phyloP scores from a whole-genome alignment of 2,329 filamentous ascomycete genomes.

The Monascus ruber region DNA sequence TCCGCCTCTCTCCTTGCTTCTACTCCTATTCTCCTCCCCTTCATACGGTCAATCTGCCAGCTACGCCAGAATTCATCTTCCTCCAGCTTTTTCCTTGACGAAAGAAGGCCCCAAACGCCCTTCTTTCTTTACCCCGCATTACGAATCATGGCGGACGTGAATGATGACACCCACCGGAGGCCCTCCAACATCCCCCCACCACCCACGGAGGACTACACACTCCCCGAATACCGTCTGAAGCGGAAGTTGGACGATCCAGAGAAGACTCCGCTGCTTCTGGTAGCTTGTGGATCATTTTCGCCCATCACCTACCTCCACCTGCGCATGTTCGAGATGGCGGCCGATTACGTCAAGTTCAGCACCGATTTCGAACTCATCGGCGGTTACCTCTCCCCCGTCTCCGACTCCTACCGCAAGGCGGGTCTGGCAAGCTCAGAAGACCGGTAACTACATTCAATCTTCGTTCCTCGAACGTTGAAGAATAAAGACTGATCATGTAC shows the following conservation, averaged over 20 bases:
- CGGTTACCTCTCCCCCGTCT: conserved; percentile 72
- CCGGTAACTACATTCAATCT: conserved; percentile 32
- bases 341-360: conserved; percentile 65
- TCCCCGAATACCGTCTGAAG: conserved; percentile 35
- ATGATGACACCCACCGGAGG: conserved; percentile 17
- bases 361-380: conserved; percentile 75
- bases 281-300: conserved; percentile 52
- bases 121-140: conserved; percentile 2
- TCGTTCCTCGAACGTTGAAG: background rate
- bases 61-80: too few species aligned
- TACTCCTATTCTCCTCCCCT: too few species aligned
- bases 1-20: too few species aligned
- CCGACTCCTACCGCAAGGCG: conserved; percentile 66
- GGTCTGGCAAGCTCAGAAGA: conserved; percentile 63
- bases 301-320: conserved; percentile 49
- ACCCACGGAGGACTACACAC: conserved; percentile 30
- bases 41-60: too few species aligned
- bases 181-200: conserved; percentile 13
- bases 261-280: conserved; percentile 37
- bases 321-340: conserved; percentile 80
- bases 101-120: too few species aligned
- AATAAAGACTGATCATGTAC: too few species aligned
- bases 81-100: too few species aligned
- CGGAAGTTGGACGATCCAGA: conserved; percentile 36
- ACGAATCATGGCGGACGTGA: conserved; percentile 15